A percentile compares a stretch with the other conserved stretches of the same genome.
Conservation (phyloP, 169 alveolate genomes). For the Cryptosporidium sp. region DNA sequence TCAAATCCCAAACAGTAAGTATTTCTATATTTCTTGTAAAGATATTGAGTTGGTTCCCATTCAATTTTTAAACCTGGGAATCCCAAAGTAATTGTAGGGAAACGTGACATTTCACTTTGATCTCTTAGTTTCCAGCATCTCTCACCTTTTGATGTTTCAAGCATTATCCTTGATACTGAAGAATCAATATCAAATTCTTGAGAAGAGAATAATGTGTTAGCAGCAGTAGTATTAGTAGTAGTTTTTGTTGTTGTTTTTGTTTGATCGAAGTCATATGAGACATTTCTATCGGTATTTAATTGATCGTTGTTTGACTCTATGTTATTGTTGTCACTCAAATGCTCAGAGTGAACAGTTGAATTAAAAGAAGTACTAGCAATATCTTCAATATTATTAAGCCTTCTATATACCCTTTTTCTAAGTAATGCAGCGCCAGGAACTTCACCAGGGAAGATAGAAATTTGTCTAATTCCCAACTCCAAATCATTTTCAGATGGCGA, state of each 20-base stretch:
- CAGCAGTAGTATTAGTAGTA: background rate
- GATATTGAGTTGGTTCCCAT: conserved; percentile 67
- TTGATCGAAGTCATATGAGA: too few relatives aligned
- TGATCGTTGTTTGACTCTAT: background rate
- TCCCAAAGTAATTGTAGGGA: conserved; percentile 55
- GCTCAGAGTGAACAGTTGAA: conserved; percentile 44
- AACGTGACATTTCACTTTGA: conserved; percentile 57
- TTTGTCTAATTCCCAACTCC: conserved; percentile 20
- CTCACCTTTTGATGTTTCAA: conserved; percentile 69
- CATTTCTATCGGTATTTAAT: background rate
- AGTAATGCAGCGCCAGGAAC: conserved; percentile 68
- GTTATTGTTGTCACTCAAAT: background rate
- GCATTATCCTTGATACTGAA: conserved; percentile 51
- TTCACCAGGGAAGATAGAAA: conserved; percentile 71
- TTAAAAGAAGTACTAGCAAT: conserved; percentile 13
- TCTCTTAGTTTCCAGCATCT: conserved; percentile 63
- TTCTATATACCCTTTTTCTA: conserved; percentile 59
- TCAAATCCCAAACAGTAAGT: conserved; percentile 73
- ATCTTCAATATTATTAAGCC: conserved; percentile 1
- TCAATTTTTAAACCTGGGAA: conserved; percentile 33
- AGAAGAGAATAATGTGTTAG: background rate
- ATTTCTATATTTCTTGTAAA: conserved; percentile 64
- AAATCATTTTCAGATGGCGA: background rate
- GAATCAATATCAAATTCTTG: conserved; percentile 30
- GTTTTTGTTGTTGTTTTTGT: background rate